Percentiles rank a stretch among this genome's conserved stretches.
These are phyloP conservation scores for Tetracladium maxilliforme DNA, from an alignment of 2,329 filamentous ascomycete species.

Conservation along the genomic window DNA sequence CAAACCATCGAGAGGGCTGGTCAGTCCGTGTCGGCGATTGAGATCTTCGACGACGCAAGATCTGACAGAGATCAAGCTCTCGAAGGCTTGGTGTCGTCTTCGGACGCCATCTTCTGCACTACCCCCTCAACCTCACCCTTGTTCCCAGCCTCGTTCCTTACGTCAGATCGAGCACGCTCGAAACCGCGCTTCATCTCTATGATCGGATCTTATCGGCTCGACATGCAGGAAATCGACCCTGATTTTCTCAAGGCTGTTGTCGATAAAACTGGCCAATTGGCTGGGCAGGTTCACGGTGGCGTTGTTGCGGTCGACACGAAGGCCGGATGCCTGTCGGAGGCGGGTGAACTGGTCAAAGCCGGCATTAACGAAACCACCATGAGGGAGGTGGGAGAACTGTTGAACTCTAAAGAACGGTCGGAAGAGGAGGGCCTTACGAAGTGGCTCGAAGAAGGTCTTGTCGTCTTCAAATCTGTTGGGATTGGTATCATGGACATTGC, in stretches of 20 bases:
- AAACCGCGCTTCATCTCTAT: constrained; percentile 61
- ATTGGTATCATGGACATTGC: constrained; percentile 52
- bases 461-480: constrained; percentile 56
- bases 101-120: constrained; percentile 79
- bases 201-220: constrained; percentile 51
- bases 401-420: constrained; percentile 5
- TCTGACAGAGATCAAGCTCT: constrained; percentile 25
- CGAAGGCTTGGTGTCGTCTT: constrained; percentile 54
- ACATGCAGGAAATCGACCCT: constrained; percentile 74
- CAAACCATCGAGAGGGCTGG: constrained; percentile 34
- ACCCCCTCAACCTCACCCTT: constrained; percentile 62
- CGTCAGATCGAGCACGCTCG: constrained; percentile 51
- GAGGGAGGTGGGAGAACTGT: constrained; percentile 74
- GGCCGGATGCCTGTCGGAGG: constrained; percentile 65
- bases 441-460: constrained; percentile 47
- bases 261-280: constrained; percentile 33
- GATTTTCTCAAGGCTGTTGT: constrained; percentile 55
- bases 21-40: no score
- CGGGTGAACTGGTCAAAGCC: constrained; percentile 75
- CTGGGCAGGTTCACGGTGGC: constrained; percentile 41
- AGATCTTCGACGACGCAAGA: constrained; percentile 28
- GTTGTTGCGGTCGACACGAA: constrained; percentile 63
- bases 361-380: constrained; percentile 59
- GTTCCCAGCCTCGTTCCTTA: constrained; percentile 62
- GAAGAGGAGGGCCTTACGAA: constrained; percentile 32